Percentiles rank a stretch among this genome's conserved stretches.
Conservation (phyloP, 208 protist genomes). For the Trypanosomatidae sp. region DNA sequence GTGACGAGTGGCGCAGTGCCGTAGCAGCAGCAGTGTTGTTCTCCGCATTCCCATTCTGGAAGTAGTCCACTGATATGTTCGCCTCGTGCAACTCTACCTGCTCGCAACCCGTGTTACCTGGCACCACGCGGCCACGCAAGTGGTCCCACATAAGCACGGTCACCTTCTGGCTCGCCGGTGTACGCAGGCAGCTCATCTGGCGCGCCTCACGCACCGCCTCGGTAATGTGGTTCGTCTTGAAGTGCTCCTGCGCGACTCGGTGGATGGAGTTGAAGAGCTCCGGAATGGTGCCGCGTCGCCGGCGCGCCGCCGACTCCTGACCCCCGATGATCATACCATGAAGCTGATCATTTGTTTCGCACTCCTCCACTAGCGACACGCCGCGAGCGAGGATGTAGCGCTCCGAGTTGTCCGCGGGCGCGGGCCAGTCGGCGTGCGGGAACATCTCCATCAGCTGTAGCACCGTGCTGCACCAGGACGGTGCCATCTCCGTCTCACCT, state of each 20-base stretch:
- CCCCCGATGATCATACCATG: slow-evolving; percentile 18
- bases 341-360: slow-evolving; percentile 2
- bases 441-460: slow-evolving; percentile 58
- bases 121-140: slow-evolving; percentile 30
- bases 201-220: slow-evolving; percentile 19
- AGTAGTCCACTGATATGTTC: slow-evolving; percentile 27
- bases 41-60: slow-evolving; percentile 5
- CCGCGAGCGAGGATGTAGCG: slow-evolving; percentile 40
- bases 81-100: slow-evolving; percentile 29
- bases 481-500: slow-evolving; percentile 39
- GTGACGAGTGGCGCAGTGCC: slow-evolving; percentile 13
- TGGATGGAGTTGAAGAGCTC: slow-evolving; percentile 42
- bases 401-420: slow-evolving; percentile 22
- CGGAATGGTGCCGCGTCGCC: slow-evolving; percentile 25
- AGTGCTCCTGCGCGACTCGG: slow-evolving; percentile 31
- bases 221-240: slow-evolving; percentile 18
- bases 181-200: slow-evolving; percentile 23
- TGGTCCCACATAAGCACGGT: slow-evolving; percentile 33
- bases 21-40: neutral
- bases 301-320: slow-evolving; percentile 7
- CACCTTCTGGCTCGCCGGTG: slow-evolving; percentile 16
- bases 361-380: slow-evolving; percentile 25
- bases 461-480: slow-evolving; percentile 57
- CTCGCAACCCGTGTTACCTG: slow-evolving; percentile 30
- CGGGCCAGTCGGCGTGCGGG: slow-evolving; percentile 48